These are phyloP conservation scores for Bruguiera sexangula DNA, from an alignment of 345 rosid species.

Conservation along the genomic window DNA sequence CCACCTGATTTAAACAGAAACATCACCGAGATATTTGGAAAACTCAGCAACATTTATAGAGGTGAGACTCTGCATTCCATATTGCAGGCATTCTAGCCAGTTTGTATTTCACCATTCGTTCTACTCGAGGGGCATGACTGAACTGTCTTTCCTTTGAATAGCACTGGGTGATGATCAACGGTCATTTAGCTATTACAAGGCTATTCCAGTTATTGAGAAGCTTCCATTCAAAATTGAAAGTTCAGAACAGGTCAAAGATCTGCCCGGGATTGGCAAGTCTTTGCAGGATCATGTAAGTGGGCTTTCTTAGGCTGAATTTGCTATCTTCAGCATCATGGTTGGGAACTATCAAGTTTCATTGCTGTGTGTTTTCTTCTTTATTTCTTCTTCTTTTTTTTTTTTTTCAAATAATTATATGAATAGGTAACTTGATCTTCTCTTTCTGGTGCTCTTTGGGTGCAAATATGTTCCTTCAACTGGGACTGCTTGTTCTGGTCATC, in stretches of 20 bases:
- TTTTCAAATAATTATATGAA: background rate
- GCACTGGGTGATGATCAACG: conserved; percentile 95
- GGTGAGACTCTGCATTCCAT: conserved; percentile 39
- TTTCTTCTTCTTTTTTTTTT: background rate
- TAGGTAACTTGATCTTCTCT: background rate
- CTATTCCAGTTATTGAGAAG: conserved; percentile 81
- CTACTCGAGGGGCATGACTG: conserved; percentile 12
- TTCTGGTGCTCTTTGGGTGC: background rate
- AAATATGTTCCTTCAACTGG: background rate
- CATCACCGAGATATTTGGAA: conserved; percentile 81
- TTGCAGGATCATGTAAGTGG: conserved; percentile 90
- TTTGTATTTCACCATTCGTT: background rate
- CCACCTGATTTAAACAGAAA: conserved; percentile 89
- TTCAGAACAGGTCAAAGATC: conserved; percentile 69
- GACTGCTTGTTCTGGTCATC: background rate
- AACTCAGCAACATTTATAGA: conserved; percentile 80
- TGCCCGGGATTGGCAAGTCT: conserved; percentile 92
- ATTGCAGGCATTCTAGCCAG: background rate
- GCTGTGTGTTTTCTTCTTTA: conserved; percentile 1
- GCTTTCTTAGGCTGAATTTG: background rate
- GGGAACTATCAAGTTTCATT: background rate
- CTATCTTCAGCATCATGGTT: conserved; percentile 1
- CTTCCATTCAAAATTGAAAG: conserved; percentile 80
- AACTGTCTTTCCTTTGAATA: conserved; percentile 25
- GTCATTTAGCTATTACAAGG: conserved; percentile 94